Base-by-base conservation (phyloP, 2,329 filamentous ascomycete species). In the Alternaria novae-zelandiae region DNA sequence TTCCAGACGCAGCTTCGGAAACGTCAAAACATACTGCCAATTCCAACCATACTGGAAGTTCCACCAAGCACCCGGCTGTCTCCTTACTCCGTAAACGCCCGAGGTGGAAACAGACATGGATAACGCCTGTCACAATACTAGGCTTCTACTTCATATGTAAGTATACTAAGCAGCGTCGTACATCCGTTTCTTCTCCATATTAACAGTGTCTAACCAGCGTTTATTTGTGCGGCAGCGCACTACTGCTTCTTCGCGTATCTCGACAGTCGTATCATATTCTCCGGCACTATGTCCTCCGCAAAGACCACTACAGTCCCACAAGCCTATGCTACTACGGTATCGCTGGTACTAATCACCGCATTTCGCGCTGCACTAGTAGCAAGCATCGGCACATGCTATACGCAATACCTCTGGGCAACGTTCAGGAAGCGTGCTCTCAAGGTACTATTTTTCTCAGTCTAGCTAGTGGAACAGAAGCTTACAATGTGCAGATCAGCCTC, bases 111-210 rank as follows among this genome's bases (percentile, higher is more conserved):
- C 15, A 1, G 32, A 36, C 32, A n/a, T 36, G 32, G 32, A 36
- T 36, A 36, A 36, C 32, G 32, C 32, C 32, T 3, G 8, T 9
- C 32, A 36, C 32, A 3, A 36, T 36, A 36, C 32, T 36, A 9
- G 32, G 32, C 32, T 36, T 36, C 32, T 36, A 36, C 32, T n/a
- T 36, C 1, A n/a, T 36, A n/a, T 36, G 32, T 36, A 36, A 36
- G 15, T 3, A 36, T 36, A 15, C n/a, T 9, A 36, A 9, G 8
- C 5, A 36, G 32, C 8, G 15, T 36, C 8, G 0, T 9, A n/a
- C 0, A 2, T 9, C 4, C 5, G 15, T 2, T 36, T n/a, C 8
- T n/a, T 2, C 1, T 0, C 0, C 0, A 36, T 36, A 8, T 15
- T 36, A 36, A 36, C 15, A 3, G 15, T 2, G 4, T 36, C 2